Evolutionary conservation across 805 yeast genomes (phyloP), one percentile per base, ranked within the genome.

Genomic region (Zygosaccharomyces bisporus): DNA sequence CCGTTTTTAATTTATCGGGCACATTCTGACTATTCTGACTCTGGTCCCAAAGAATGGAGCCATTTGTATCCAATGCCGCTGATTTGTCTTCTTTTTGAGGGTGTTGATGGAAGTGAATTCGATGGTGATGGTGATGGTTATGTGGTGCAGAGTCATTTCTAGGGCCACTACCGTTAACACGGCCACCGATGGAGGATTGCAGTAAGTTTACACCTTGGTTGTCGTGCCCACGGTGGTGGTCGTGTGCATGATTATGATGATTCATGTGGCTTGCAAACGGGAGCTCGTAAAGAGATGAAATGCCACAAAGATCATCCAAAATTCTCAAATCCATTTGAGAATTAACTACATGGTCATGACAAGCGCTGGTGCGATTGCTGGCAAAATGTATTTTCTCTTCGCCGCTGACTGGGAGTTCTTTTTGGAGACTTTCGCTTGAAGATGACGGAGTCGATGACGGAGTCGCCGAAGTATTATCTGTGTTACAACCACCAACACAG

Each of bases 91-190:
- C 23, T 6, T 45, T 27, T 30, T 43, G 33, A 32, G 33, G 33
- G 33, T 66, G 73, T 16, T 60, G 58, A 47, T 68, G 71, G 1
- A 68, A 46, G 44, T 68, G 69, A 14, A 64, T 54, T 23, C 61
- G 63, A 45, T 67, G 72, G 55, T 69, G 72, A 42, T 66, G 71
- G 43, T 71, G 73, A 16, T 60, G 55, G 12, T 56, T 44, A 29
- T 43, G 35, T 27, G n/a, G 16, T 10, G 19, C 21, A 27, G n/a
- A 23, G 3, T 14, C 12, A 23, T 4, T 23, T 12, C 27, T 18
- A 6, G 13, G 16, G 13, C 32, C 12, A 14, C 13, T n/a, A 5
- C 30, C 18, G 18, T 14, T 35, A 2, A 20, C 21, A 9, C 30
- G 27, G 16, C 34, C 41, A 10, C 47, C 52, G 14, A 46, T 39